Percentiles rank a stretch among this genome's conserved stretches.
These are phyloP conservation scores for Reutealis trisperma DNA, from an alignment of 345 rosid genomes.

Conservation along the genomic window DNA sequence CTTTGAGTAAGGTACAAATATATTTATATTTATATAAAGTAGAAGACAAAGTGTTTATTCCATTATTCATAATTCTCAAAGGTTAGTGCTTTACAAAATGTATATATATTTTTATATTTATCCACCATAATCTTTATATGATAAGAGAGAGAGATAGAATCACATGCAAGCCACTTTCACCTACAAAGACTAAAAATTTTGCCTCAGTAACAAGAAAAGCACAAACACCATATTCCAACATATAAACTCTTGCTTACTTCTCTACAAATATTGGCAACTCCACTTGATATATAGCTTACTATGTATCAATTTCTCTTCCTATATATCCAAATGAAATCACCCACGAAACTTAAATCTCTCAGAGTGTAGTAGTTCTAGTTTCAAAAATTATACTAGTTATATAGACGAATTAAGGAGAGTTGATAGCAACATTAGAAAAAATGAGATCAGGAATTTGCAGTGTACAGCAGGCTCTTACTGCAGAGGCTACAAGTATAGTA, in stretches of 20 bases:
- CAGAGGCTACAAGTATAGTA: conserved; percentile 69
- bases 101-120: conserved; percentile 11
- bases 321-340: not conserved
- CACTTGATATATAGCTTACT: no score
- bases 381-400: not conserved
- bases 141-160: conserved; percentile 23
- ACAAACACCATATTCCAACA: conserved; percentile 34
- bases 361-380: not conserved
- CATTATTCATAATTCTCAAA: conserved; percentile 29
- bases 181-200: conserved; percentile 37
- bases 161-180: conserved; percentile 73
- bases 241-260: no score
- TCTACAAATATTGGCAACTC: no score
- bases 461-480: conserved; percentile 76
- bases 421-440: not conserved
- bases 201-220: conserved; percentile 76
- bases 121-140: conserved; percentile 35
- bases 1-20: conserved; percentile 17
- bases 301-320: no score
- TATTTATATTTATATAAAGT: not conserved
- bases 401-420: not conserved
- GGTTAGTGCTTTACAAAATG: conserved; percentile 29
- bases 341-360: conserved; percentile 12
- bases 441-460: conserved; percentile 95
- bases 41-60: conserved; percentile 45